Conservation (phyloP, 2,329 filamentous ascomycete genomes). For the Fusarium sp. region DNA sequence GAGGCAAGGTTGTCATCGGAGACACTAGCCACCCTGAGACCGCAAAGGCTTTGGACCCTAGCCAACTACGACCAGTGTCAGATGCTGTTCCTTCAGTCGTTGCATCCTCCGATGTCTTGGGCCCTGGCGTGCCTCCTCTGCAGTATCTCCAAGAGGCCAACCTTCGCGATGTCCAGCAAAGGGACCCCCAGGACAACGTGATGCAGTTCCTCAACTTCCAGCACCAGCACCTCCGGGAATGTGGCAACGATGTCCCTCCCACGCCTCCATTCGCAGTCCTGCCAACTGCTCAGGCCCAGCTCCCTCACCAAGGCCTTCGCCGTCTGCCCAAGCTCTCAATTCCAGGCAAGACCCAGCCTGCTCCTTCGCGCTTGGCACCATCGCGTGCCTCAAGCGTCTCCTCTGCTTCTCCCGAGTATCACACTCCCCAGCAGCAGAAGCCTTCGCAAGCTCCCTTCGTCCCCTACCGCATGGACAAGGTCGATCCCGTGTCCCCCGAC, state of each 20-base stretch:
- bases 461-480: constrained; percentile 65
- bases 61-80: constrained; percentile 74
- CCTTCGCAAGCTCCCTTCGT: constrained; percentile 52
- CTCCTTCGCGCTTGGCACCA: constrained; percentile 42
- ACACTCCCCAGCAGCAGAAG: constrained; percentile 35
- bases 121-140: constrained; percentile 75
- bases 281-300: constrained; percentile 56
- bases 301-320: constrained; percentile 67
- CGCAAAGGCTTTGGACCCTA: constrained; percentile 67
- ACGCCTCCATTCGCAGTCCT: constrained; percentile 76
- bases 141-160: constrained; percentile 79
- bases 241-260: constrained; percentile 68
- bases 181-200: constrained; percentile 93
- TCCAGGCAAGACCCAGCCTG: constrained; percentile 54
- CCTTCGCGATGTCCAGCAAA: constrained; percentile 75
- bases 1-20: constrained; percentile 81
- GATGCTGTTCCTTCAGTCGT: constrained; percentile 85
- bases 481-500: constrained; percentile 65
- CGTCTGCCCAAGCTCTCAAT: constrained; percentile 73
- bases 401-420: constrained; percentile 42
- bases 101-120: constrained; percentile 91
- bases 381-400: constrained; percentile 47
- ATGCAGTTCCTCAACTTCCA: constrained; percentile 92
- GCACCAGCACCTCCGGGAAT: constrained; percentile 59
- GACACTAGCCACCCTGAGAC: constrained; percentile 83